Conservation (phyloP, 2,329 filamentous ascomycete species). For the Capronia americana region DNA sequence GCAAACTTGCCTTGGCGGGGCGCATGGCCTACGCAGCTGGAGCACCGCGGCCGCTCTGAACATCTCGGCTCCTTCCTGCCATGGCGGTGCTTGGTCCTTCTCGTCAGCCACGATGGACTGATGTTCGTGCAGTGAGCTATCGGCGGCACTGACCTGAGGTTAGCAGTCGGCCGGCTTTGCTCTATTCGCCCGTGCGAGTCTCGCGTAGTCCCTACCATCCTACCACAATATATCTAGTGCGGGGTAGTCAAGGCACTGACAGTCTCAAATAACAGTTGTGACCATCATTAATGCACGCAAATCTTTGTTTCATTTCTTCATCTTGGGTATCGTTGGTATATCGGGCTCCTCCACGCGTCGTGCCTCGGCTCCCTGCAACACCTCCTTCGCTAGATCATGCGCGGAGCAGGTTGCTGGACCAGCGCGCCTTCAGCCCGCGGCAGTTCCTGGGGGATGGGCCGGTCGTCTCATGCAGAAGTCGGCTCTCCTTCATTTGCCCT, state of each 20-base stretch:
- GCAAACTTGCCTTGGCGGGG: not conserved
- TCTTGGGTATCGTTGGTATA: conserved; percentile 6
- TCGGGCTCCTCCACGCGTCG: not conserved
- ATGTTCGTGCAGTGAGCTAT: not conserved
- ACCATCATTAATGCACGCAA: not conserved
- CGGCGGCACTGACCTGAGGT: not conserved
- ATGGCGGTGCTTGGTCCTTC: not conserved
- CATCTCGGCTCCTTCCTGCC: not conserved
- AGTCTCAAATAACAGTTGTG: not conserved
- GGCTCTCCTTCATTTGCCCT: conserved; percentile 39
- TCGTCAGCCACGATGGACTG: not conserved
- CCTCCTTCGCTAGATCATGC: not conserved
- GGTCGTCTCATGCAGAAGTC: not conserved
- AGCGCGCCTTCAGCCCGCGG: not conserved
- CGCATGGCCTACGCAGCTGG: not conserved
- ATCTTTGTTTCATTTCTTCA: conserved; percentile 1
- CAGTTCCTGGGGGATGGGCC: not conserved
- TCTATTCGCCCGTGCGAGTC: not conserved
- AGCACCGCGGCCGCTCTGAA: not conserved
- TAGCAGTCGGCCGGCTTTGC: not conserved
- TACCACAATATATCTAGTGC: not conserved
- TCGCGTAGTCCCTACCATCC: not conserved
- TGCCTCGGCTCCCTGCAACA: not conserved
- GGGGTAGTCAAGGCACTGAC: not conserved
- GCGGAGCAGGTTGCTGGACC: not conserved